Percentiles rank a stretch among this genome's conserved stretches.
phyloP scores from a whole-genome alignment of 768 basidiomycete genomes.

The Lactarius hatsudake region DNA sequence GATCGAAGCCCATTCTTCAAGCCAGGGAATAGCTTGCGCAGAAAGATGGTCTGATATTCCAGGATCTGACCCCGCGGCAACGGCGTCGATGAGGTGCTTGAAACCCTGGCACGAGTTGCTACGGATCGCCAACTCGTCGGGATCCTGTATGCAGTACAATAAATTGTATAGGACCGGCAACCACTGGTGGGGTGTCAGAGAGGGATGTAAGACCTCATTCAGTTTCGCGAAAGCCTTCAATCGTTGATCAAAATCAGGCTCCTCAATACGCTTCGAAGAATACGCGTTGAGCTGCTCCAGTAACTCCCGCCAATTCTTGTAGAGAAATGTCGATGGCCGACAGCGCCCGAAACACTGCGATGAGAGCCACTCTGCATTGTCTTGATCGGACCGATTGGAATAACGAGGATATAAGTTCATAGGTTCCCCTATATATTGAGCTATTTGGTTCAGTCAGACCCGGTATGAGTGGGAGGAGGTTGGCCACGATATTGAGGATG shows the following conservation, averaged over 20 bases:
- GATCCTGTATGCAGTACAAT: slow-evolving; percentile 84
- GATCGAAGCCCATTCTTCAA: slow-evolving; percentile 77
- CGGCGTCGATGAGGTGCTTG: slow-evolving; percentile 70
- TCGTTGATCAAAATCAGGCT: slow-evolving; percentile 90
- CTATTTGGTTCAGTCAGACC: slow-evolving; percentile 51
- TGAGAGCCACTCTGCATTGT: slow-evolving; percentile 63
- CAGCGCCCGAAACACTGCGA: slow-evolving; percentile 59
- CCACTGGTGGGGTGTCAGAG: slow-evolving; percentile 59
- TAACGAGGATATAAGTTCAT: slow-evolving; percentile 66
- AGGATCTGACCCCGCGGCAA: slow-evolving; percentile 41
- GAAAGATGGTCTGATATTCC: slow-evolving; percentile 55
- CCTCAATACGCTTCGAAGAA: slow-evolving; percentile 76
- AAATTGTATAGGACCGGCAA: slow-evolving; percentile 78
- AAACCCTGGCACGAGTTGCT: slow-evolving; percentile 75
- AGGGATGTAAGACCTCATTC: slow-evolving; percentile 60
- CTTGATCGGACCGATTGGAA: slow-evolving; percentile 77
- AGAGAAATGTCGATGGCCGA: slow-evolving; percentile 48
- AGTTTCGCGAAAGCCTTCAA: slow-evolving; percentile 69
- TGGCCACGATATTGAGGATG: slow-evolving; percentile 66
- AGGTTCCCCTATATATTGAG: slow-evolving; percentile 49
- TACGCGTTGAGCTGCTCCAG: slow-evolving; percentile 80
- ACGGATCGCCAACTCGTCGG: slow-evolving; percentile 81
- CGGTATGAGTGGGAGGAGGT: slow-evolving; percentile 63
- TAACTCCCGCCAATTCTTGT: slow-evolving; percentile 47
- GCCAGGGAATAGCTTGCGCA: slow-evolving; percentile 67